Conservation (phyloP, 2,329 filamentous ascomycete species). For the Kalmusia sp. region DNA sequence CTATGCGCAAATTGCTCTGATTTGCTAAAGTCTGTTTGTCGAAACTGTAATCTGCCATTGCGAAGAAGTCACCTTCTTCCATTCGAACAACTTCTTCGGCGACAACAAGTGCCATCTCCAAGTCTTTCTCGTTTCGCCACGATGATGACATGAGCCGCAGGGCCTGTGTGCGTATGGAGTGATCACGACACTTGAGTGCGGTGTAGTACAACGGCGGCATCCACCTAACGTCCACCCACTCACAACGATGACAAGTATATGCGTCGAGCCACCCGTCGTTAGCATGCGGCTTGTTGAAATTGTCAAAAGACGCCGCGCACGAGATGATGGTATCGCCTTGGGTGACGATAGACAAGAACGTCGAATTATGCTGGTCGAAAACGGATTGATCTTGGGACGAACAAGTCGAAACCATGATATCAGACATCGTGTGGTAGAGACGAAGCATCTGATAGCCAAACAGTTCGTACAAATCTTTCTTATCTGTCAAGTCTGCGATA, state of each 20-base stretch:
- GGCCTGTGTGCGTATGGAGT: constrained; percentile 50
- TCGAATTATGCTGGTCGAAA: constrained; percentile 28
- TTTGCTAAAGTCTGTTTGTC: neutral
- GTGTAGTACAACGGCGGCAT: constrained; percentile 55
- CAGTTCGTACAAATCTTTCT: neutral
- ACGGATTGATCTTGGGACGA: constrained; percentile 8
- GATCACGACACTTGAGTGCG: constrained; percentile 57
- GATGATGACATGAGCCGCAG: constrained; percentile 28
- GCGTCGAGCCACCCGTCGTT: neutral
- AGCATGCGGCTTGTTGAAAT: neutral
- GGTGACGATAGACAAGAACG: constrained; percentile 23
- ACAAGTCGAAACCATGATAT: constrained; percentile 23
- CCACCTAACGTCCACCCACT: constrained; percentile 51
- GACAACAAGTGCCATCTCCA: constrained; percentile 14
- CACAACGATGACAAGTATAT: neutral
- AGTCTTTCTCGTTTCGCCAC: constrained; percentile 43
- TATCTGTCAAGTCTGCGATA: neutral
- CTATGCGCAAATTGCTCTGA: neutral
- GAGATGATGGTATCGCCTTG: constrained; percentile 40
- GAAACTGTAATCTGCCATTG: neutral
- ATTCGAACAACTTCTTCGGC: constrained; percentile 12
- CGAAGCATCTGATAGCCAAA: constrained; percentile 15
- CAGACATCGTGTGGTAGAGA: constrained; percentile 25
- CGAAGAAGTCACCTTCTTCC: constrained; percentile 5
- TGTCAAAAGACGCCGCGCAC: neutral